Evolutionary conservation across 2,329 filamentous ascomycete genomes (phyloP), one percentile per base, ranked within the genome.

Genomic region (Diaporthe citrichinensis): DNA sequence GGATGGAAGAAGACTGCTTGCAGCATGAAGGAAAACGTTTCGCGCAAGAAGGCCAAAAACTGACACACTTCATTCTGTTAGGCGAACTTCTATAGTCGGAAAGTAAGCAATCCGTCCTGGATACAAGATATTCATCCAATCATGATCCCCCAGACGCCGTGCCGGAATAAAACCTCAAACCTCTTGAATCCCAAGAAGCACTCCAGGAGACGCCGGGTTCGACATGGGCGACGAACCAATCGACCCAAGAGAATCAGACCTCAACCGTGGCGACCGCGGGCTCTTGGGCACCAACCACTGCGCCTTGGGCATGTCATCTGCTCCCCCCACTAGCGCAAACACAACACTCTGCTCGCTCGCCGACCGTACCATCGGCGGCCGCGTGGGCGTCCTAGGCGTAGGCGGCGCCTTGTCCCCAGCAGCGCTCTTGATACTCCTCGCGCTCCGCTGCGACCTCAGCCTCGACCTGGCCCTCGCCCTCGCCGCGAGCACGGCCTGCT

Each of bases 281-380:
- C 59, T 73, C 51, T 46, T 72, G 28, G 74, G 74, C 25, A 72
- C 58, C 28, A 72, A 23, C 58, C 69, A 73, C n/a, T 57, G 68
- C 49, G 69, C 20, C 74, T 75, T 68, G 31, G 44, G 46, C 31
- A 44, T 20, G 23, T 59, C 74, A 12, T 55, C 68, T 2, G 49
- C 55, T 10, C 57, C 73, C 9, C 34, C 51, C 17, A 72, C 7
- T 20, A 55, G 39, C 55, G 55, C 55, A 44, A 59, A 72, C 28
- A 72, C 71, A 9, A 61, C 36, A 8, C 58, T 58, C 41, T 31
- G 25, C 55, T 58, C 53, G 39, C 55, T 72, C 36, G 51, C 41
- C 2, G 68, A 72, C 14, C 68, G 25, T 28, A 58, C 36, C 41
- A 71, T 39, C 46, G 36, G n/a, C 15, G 55, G 49, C 25, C 28